Evolutionary conservation across 441 rosid genomes (phyloP).

Genomic region (Codiaeum variegatum): DNA sequence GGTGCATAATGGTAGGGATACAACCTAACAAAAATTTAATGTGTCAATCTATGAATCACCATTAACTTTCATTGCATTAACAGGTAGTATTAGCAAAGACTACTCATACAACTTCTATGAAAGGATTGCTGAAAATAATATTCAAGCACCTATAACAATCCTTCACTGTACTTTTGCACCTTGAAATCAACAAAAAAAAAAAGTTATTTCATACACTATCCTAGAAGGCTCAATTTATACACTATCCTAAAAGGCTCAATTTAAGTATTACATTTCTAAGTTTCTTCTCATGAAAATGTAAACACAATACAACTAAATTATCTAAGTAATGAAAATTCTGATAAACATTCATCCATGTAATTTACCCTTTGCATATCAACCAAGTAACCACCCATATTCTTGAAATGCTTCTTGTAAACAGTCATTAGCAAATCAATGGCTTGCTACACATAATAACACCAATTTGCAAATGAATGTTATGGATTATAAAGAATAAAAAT

Average conservation of each 20-base stretch:
- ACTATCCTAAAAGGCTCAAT: neutral
- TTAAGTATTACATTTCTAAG: neutral
- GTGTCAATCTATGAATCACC: neutral
- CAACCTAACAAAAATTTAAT: conserved; percentile 50
- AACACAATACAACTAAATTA: neutral
- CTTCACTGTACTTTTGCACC: conserved; percentile 27
- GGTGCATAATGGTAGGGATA: conserved; percentile 98
- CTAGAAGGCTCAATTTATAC: neutral
- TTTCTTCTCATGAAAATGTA: neutral
- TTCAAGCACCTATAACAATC: conserved; percentile 25
- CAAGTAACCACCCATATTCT: conserved; percentile 25
- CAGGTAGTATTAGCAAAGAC: neutral
- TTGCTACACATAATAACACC: conserved; percentile 9
- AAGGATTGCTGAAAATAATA: conserved; percentile 27
- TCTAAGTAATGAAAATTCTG: too few relatives aligned
- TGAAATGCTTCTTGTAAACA: conserved; percentile 27
- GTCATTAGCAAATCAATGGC: conserved; percentile 24
- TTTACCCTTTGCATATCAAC: conserved; percentile 28
- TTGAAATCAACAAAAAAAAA: neutral
- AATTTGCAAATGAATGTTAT: neutral
- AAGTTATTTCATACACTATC: neutral
- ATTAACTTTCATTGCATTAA: neutral
- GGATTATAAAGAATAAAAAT: neutral
- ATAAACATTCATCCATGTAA: too few relatives aligned
- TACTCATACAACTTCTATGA: conserved; percentile 26